Evolutionary conservation across 1,139 yeast genomes (phyloP), one percentile per base, ranked within the genome.

Genomic region (Pichia sp.): DNA sequence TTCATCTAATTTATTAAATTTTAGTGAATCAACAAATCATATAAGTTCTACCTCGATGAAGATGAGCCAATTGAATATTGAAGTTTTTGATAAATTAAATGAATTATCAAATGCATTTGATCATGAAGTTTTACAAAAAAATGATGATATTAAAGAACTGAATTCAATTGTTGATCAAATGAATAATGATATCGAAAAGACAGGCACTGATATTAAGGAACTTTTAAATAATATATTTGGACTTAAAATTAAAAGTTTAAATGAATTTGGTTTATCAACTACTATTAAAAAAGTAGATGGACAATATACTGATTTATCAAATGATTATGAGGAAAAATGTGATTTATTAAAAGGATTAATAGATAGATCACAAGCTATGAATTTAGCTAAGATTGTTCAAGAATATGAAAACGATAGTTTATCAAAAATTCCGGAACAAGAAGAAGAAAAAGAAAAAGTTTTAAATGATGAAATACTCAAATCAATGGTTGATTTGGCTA

Each of bases 71-170:
- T 59, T 59, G 41, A 64, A 72, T 0, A 65, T 68, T 6, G 62
- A 64, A 21, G 53, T 77, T 43, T 53, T 68, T 14, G 76, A 71
- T 18, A 64, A 67, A 27, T 57, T 81, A 43, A 74, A 70, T 34
- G 76, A 70, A 16, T 59, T 78, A 32, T 79, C 86, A 0, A 66
- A 64, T 39, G 69, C 76, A 0, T 80, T 74, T 53, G 82, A 78
- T 46, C 52, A 59, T 5, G 80, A 74, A 49, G 52, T 76, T 26
- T 63, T 59, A 24, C 73, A 76, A 43, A 73, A 75, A 48, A 78
- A 76, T 30, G 65, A 56, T 33, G 64, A 60, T 41, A 46, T 59
- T 13, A 51, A 50, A 31, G 65, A 61, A 38, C 38, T 60, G 33
- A 46, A 42, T 18, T 35, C 43, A 22, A 57, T 58, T 37, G 46